A percentile compares a stretch with the other conserved stretches of the same genome.
These are phyloP conservation scores for Cucumis hystrix DNA, from an alignment of 306 rosid species.

Conservation along the genomic window DNA sequence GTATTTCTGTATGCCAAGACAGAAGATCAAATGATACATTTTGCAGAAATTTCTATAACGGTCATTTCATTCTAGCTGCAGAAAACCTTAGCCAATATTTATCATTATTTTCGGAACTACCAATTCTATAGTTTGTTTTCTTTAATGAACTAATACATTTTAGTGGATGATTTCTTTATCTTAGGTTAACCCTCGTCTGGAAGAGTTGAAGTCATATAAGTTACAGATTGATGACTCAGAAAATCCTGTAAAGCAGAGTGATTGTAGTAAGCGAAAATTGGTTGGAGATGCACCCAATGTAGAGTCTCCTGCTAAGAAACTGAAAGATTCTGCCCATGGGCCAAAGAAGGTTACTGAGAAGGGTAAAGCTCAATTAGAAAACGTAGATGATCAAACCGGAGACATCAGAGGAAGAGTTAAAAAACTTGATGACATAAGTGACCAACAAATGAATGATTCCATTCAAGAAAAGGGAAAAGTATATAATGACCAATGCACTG, in stretches of 20 bases:
- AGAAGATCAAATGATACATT: too few species aligned
- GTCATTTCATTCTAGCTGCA: not conserved
- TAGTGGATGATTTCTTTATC: not conserved
- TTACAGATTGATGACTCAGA: conserved; percentile 60
- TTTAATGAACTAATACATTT: not conserved
- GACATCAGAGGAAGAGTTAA: conserved; percentile 22
- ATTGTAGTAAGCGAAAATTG: conserved; percentile 57
- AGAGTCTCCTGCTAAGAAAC: conserved; percentile 50
- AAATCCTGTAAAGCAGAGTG: conserved; percentile 31
- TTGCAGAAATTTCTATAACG: too few species aligned
- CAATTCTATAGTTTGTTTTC: not conserved
- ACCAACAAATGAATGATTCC: conserved; percentile 25
- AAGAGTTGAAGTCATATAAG: conserved; percentile 56
- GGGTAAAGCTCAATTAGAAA: conserved; percentile 26
- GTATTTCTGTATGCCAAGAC: too few species aligned
- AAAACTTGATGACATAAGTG: conserved; percentile 24
- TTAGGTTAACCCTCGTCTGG: conserved; percentile 66
- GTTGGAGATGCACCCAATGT: conserved; percentile 30
- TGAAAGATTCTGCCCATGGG: conserved; percentile 33
- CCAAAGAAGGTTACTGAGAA: conserved; percentile 29
- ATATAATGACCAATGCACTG: conserved; percentile 78
- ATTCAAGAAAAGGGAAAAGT: conserved; percentile 29
- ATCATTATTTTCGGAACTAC: not conserved
- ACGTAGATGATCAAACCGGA: conserved; percentile 21
- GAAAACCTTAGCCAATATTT: not conserved